These are phyloP conservation scores for Penicillium palitans DNA, from an alignment of 2,329 filamentous ascomycete species.

Conservation along the genomic window DNA sequence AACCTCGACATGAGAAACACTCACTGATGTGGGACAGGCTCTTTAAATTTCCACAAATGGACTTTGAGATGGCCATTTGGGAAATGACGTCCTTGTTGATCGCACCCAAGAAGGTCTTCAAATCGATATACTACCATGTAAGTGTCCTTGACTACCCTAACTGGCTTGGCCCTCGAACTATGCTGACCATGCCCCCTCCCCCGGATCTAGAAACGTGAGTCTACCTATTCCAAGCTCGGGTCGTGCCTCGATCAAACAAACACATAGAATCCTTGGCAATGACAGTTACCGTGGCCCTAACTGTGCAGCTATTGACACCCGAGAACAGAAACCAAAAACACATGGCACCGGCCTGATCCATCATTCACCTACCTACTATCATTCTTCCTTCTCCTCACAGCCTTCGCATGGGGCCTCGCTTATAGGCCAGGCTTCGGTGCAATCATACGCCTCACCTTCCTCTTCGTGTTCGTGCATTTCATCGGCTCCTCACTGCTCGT, in stretches of 20 bases:
- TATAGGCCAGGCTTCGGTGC: constrained; percentile 51
- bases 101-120: constrained; percentile 69
- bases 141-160: constrained; percentile 24
- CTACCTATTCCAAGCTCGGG: too few species aligned
- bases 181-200: constrained; percentile 7
- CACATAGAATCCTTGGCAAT: not conserved
- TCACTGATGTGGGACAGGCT: constrained; percentile 43
- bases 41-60: constrained; percentile 73
- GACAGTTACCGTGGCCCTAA: not conserved
- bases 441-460: constrained; percentile 49
- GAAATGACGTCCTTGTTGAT: constrained; percentile 69
- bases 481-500: constrained; percentile 60
- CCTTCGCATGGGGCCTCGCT: constrained; percentile 60
- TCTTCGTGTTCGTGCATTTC: constrained; percentile 60
- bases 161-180: not conserved
- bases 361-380: constrained; percentile 70
- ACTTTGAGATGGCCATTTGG: constrained; percentile 73
- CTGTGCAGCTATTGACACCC: constrained; percentile 11
- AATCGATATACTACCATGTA: constrained; percentile 70
- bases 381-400: constrained; percentile 61
- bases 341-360: constrained; percentile 68
- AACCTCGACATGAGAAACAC: not conserved
- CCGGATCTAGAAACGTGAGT: constrained; percentile 42
- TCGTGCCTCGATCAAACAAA: not conserved
- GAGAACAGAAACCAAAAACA: constrained; percentile 64